phyloP scores from a whole-genome alignment of 768 basidiomycete species.

The Phylloporus rhodoxanthus region DNA sequence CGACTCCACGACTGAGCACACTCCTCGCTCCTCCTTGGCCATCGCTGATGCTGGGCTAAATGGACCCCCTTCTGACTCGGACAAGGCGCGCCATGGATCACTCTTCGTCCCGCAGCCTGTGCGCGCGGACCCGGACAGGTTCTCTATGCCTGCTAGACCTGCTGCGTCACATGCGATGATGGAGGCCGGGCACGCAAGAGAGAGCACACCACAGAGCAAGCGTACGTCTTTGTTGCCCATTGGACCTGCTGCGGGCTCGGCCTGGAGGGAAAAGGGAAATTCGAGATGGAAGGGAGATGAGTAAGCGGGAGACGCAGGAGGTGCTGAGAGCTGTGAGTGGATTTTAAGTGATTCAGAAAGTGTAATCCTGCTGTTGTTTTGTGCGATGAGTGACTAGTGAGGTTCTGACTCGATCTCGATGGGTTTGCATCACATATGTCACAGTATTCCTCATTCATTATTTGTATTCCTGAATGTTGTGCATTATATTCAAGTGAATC shows the following conservation, averaged over 20 bases:
- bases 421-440: neutral
- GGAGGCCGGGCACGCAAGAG: neutral
- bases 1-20: neutral
- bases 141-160: conserved; percentile 14
- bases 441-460: neutral
- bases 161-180: neutral
- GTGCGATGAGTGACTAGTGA: neutral
- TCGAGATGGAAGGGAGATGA: conserved; percentile 17
- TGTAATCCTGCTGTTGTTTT: neutral
- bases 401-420: neutral
- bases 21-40: neutral
- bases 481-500: neutral
- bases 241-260: neutral
- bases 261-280: conserved; percentile 13
- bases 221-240: neutral
- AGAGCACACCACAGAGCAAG: conserved; percentile 1
- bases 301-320: conserved; percentile 20
- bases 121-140: conserved; percentile 7
- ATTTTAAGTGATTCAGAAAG: neutral
- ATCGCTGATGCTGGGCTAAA: neutral
- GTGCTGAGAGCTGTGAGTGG: conserved; percentile 11
- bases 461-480: neutral
- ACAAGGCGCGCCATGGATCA: conserved; percentile 7
- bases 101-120: conserved; percentile 8
- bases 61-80: neutral